Percentiles rank a stretch among this genome's conserved stretches.
Evolutionary conservation across 169 alveolate species (phyloP).

Genomic region (Plasmodium inui): DNA sequence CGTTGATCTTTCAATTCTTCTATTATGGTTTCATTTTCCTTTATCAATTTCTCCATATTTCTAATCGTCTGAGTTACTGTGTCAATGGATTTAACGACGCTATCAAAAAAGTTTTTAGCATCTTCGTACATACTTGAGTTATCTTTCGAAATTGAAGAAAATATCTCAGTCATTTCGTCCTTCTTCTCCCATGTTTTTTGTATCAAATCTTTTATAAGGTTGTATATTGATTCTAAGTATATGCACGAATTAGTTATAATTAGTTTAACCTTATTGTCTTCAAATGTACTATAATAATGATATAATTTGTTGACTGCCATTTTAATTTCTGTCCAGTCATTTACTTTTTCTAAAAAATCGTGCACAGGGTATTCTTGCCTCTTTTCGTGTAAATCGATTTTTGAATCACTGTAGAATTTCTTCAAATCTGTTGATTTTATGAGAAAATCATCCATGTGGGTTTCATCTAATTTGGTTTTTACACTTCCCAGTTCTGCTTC

Average conservation of each 20-base stretch:
- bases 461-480: not conserved
- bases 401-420: not conserved
- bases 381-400: not conserved
- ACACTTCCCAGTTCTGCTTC: not conserved
- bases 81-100: not conserved
- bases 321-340: constrained; percentile 11
- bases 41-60: not conserved
- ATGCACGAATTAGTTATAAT: not conserved
- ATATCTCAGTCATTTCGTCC: not conserved
- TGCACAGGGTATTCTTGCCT: not conserved
- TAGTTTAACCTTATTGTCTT: constrained; percentile 1
- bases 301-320: not conserved
- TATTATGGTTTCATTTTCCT: not conserved
- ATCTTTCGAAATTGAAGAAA: not conserved
- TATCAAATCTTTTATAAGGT: not conserved
- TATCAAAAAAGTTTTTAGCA: not conserved
- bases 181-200: not conserved
- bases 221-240: not conserved
- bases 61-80: not conserved
- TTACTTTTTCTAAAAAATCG: not conserved
- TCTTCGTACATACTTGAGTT: not conserved
- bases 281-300: not conserved
- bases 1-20: not conserved
- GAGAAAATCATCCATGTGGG: not conserved
- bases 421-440: not conserved